Evolutionary conservation across 1,284 basidiomycete species (phyloP), one percentile per base, ranked within the genome.

Genomic region (Nidula niveotomentosa): DNA sequence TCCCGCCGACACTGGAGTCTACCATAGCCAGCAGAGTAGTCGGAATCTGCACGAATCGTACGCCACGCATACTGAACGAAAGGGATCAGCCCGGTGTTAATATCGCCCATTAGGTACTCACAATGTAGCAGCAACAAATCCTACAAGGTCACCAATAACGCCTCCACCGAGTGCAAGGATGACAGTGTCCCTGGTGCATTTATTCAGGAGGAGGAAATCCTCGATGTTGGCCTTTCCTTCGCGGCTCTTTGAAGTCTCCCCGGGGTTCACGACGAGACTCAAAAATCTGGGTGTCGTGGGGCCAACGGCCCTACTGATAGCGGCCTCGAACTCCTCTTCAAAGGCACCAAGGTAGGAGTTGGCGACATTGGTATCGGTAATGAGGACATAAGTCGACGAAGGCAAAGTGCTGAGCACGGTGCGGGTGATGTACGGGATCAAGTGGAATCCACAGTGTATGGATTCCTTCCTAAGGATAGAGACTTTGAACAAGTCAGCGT

Each of bases 111-210:
- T 44, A 48, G 52, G 48, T 1, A 83, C 91, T 76, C 65, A 94
- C 93, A 98, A 97, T n/a, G 96, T 99, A 2, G 97, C 94, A 33
- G 96, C 92, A 50, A 98, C 95, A 65, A 98, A 99, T 43, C 96
- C 96, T 56, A 94, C 88, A 15, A 99, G 79, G 74, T 99, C 96
- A 23, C 94, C 97, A 61, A 99, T 94, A 58, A 99, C 96, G 51
- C 96, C 96, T 39, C 96, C 96, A 23, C 96, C 96, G 35, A 99
- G 83, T 0, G 96, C 96, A 51, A 99, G 77, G 56, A 98, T 80
- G 60, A 98, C 93, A 2, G 93, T 96, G 70, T 97, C 96, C 55
- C 96, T 79, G 1, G 96, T 98, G 69, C 95, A 96, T 68, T 86
- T 86, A 65, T 96, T 86, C 36, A 88, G 78, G 54, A 99, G 79